A percentile compares a stretch with the other conserved stretches of the same genome.
Conservation (phyloP, 768 basidiomycete genomes). For the Asterophora lycoperdoides region DNA sequence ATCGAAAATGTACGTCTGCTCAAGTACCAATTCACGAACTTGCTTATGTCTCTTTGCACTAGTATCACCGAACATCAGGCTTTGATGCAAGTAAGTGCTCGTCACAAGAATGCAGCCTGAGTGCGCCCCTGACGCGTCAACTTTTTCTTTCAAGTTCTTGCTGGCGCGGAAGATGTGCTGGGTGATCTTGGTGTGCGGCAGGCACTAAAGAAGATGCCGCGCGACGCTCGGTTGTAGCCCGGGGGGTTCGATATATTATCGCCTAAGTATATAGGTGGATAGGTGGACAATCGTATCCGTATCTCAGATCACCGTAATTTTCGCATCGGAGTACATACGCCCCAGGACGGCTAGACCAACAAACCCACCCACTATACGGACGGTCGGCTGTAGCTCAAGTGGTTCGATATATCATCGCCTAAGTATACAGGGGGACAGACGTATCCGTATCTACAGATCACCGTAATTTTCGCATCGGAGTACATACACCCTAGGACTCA, state of each 20-base stretch:
- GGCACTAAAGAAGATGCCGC: conserved; percentile 67
- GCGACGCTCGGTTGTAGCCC: conserved; percentile 27
- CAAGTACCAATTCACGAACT: not conserved
- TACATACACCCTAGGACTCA: no score
- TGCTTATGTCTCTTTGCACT: not conserved
- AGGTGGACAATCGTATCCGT: not conserved
- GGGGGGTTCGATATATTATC: not conserved
- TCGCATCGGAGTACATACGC: not conserved
- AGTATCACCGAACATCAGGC: conserved; percentile 81
- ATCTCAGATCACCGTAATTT: not conserved
- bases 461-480: not conserved
- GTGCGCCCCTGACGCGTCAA: not conserved
- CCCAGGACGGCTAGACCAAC: no score
- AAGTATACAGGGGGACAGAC: not conserved
- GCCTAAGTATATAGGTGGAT: not conserved
- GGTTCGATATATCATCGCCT: no score
- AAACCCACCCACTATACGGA: no score
- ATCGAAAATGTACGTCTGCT: conserved; percentile 64
- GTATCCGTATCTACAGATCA: not conserved
- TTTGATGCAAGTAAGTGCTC: conserved; percentile 67
- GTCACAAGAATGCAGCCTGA: not conserved
- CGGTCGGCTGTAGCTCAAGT: no score
- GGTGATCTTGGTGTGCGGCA: conserved; percentile 73
- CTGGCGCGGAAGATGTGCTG: conserved; percentile 72
- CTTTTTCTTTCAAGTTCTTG: conserved; percentile 44